A percentile compares a stretch with the other conserved stretches of the same genome.
Evolutionary conservation across 2,329 filamentous ascomycete species (phyloP).

Genomic region (Fusarium sacchari): DNA sequence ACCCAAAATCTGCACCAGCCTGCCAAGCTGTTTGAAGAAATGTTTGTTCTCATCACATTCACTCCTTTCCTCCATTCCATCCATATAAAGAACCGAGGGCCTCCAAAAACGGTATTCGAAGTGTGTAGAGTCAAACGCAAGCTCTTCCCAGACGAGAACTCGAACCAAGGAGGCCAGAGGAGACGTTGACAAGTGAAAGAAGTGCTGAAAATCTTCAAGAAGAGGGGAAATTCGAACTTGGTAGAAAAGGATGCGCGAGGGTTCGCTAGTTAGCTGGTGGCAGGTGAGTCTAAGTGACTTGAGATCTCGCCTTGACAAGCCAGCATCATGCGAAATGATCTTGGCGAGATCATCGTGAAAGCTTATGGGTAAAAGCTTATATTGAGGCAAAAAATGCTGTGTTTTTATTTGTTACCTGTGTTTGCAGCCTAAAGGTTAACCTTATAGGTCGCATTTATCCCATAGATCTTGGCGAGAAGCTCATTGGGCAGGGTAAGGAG

Average conservation of each 20-base stretch:
- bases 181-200: not conserved
- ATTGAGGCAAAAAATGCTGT: too few relatives aligned
- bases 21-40: not conserved
- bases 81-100: not conserved
- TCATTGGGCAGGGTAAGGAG: not conserved
- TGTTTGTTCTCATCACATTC: not conserved
- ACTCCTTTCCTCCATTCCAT: too few relatives aligned
- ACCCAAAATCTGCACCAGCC: not conserved
- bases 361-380: too few relatives aligned
- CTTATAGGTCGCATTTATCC: too few relatives aligned
- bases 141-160: slow-evolving; percentile 14
- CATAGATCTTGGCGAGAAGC: not conserved
- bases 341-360: too few relatives aligned
- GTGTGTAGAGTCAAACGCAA: not conserved
- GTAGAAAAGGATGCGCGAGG: not conserved
- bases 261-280: not conserved
- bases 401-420: too few relatives aligned
- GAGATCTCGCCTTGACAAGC: not conserved
- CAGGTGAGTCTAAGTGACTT: slow-evolving; percentile 5
- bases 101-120: too few relatives aligned
- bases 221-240: not conserved
- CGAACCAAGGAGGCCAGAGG: not conserved
- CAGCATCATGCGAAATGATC: not conserved
- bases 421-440: too few relatives aligned
- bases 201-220: not conserved